Conservation (phyloP, 1,139 yeast genomes). For the Pichia sp. region DNA sequence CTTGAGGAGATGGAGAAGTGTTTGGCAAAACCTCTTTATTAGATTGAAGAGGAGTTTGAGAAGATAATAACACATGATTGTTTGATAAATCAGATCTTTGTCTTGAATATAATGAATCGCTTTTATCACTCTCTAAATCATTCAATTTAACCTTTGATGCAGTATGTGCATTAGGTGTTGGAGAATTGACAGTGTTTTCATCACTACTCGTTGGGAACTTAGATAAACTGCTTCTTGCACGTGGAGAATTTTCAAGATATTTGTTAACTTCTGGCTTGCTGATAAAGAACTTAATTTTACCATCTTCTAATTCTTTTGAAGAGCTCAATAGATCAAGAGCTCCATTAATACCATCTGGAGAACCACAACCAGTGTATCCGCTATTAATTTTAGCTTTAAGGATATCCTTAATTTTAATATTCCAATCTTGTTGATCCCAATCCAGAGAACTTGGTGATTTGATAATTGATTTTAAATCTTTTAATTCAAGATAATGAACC, state of each 20-base stretch:
- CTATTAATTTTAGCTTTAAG: conserved; percentile 60
- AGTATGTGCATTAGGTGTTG: not conserved
- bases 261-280: conserved; percentile 16
- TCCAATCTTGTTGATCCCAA: conserved; percentile 80
- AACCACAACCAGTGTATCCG: conserved; percentile 88
- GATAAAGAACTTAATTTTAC: conserved; percentile 15
- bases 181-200: conserved; percentile 17
- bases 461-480: conserved; percentile 48
- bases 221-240: conserved; percentile 3
- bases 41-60: conserved; percentile 8
- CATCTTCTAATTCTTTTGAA: conserved; percentile 28
- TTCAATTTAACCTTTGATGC: not conserved
- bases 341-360: conserved; percentile 58
- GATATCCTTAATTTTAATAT: conserved; percentile 56
- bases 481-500: conserved; percentile 73
- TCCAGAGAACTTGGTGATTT: conserved; percentile 30
- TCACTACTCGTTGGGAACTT: conserved; percentile 26
- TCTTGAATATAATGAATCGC: conserved; percentile 10
- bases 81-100: not conserved
- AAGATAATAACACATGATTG: not conserved
- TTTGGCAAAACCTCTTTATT: not conserved
- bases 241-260: conserved; percentile 15
- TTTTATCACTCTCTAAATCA: not conserved
- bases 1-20: conserved; percentile 26
- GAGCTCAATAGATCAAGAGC: conserved; percentile 48